Base-by-base conservation (phyloP, 805 yeast genomes). In the Pichia occidentalis region DNA sequence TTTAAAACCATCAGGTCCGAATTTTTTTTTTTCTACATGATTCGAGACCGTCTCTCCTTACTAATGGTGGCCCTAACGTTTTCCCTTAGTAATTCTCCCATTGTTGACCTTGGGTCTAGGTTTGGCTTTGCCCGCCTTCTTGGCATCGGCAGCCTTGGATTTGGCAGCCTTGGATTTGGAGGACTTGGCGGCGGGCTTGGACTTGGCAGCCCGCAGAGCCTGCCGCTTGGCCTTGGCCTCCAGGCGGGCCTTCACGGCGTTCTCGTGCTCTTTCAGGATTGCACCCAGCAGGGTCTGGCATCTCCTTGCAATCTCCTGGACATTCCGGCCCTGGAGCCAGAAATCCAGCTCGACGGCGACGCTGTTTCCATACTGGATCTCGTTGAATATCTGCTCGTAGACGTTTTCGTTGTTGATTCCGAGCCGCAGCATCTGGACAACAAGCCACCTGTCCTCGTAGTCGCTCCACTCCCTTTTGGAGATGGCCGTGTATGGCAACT, bases 391-490 rank as follows among this genome's bases (percentile, higher is more conserved):
- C 45, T 73, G 60, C 42, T 90, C 98, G 54, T 80, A 84, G 12
- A 90, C 64, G 52, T 84, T 86, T 11, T 77, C 79, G 18, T 80
- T 68, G 48, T 85, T 95, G 24, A 88, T 59, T 0, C 98, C 98
- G 54, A 74, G 76, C 43, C 81, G 69, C 63, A 83, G 80, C 53
- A 86, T 63, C 65, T 84, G 88, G 12, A 87, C 75, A 41, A 92
- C 63, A 49, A 92, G 62, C 58, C 84, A 92, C 50, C 96, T 68
- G 59, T 92, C 98, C 56, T 92, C 97, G 44, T 84, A 95, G 34
- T 85, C 94, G 22, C 85, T 75, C 60, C 77, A 92, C 2, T 81
- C 72, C 51, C 80, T 76, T 54, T 77, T 75, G 26, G 72, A 65
- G 7, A 82, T 67, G 2, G 82, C 71, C 3, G 77, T 72, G 9